Conservation (phyloP, 73 alveolate genomes). For the Loxodes magnus region DNA sequence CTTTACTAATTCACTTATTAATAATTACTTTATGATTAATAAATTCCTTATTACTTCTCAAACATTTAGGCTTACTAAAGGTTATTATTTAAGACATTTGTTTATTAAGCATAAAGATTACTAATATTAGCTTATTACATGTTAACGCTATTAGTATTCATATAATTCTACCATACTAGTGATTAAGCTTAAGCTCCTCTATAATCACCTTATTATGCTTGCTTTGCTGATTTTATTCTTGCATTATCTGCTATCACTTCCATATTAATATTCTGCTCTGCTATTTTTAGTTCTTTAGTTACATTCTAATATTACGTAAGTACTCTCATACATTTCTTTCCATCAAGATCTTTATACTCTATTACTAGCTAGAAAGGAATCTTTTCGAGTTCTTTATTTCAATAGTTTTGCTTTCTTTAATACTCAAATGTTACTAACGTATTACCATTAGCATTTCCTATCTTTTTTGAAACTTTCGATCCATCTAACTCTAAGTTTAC, state of each 20-base stretch:
- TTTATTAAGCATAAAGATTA: too few relatives aligned
- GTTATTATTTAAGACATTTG: too few relatives aligned
- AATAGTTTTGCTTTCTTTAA: constrained; percentile 41
- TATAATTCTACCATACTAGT: constrained; percentile 5
- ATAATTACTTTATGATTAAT: too few relatives aligned
- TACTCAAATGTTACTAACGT: constrained; percentile 71
- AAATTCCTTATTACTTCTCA: too few relatives aligned
- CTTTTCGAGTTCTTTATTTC: constrained; percentile 25
- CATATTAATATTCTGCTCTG: constrained; percentile 45
- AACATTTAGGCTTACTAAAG: too few relatives aligned
- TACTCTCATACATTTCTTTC: constrained; percentile 71
- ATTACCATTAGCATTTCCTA: constrained; percentile 77
- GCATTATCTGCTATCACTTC: constrained; percentile 61
- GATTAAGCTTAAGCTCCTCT: constrained; percentile 42
- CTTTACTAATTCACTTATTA: too few relatives aligned
- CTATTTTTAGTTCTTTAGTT: constrained; percentile 54
- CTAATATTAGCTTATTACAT: too few relatives aligned
- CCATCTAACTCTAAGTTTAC: constrained; percentile 41
- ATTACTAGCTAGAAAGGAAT: constrained; percentile 66
- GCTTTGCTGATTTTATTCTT: constrained; percentile 67
- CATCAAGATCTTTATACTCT: constrained; percentile 42
- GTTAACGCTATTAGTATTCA: too few relatives aligned
- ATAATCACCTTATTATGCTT: constrained; percentile 52
- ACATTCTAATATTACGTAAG: constrained; percentile 38
- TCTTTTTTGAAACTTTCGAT: constrained; percentile 36